phyloP scores from a whole-genome alignment of 345 rosid species.

The Abelmoschus esculentus region DNA sequence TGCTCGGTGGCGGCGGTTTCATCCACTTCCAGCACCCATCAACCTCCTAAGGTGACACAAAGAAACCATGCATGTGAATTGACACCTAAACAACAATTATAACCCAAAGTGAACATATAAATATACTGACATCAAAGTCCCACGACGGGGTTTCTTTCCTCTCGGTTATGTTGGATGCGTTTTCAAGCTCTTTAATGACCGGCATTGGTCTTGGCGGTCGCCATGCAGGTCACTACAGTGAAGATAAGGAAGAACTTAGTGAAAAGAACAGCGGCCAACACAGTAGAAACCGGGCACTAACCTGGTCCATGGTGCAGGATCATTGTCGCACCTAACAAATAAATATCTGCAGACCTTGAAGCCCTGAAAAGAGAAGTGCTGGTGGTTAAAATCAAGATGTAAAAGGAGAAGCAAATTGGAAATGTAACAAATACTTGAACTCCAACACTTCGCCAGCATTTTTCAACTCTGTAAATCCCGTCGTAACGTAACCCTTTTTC shows the following conservation, averaged over 20 bases:
- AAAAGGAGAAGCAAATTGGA: not conserved
- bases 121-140: constrained; percentile 39
- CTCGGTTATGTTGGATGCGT: constrained; percentile 32
- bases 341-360: constrained; percentile 49
- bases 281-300: not conserved
- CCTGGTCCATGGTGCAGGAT: constrained; percentile 73
- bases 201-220: constrained; percentile 48
- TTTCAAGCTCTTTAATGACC: constrained; percentile 29
- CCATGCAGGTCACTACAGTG: constrained; percentile 36
- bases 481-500: constrained; percentile 55
- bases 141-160: constrained; percentile 44
- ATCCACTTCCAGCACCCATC: constrained; percentile 50
- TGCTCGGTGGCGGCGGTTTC: constrained; percentile 44
- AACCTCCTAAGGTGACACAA: constrained; percentile 26
- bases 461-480: constrained; percentile 61
- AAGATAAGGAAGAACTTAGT: not conserved
- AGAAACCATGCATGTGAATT: not conserved
- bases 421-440: constrained; percentile 29
- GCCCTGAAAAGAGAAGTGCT: constrained; percentile 24
- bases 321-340: constrained; percentile 56
- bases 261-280: not conserved
- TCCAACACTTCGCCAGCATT: constrained; percentile 58
- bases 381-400: not conserved
- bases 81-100: not conserved
- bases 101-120: too few relatives aligned